Base-by-base conservation (phyloP, 495 filamentous ascomycete genomes). In the Penicillium dipodomyicola region DNA sequence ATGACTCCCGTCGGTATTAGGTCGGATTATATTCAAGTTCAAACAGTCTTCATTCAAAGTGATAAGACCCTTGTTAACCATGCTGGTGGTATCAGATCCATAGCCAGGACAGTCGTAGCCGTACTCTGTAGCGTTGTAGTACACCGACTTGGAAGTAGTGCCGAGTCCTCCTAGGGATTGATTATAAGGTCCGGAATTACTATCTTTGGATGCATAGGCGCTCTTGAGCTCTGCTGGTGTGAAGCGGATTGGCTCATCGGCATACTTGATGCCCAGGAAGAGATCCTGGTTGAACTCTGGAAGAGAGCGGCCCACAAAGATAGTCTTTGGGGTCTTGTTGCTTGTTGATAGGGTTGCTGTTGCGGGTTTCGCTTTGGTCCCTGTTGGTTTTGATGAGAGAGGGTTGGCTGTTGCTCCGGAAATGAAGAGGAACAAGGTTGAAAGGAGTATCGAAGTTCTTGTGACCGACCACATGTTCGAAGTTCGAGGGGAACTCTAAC, bases 1-100 rank as follows among this genome's bases (percentile, higher is more conserved):
- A 14, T n/a, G 2, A 15, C 8, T 5, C 6, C 80, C 74, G 15
- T 66, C 68, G 1, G 67, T 62, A 35, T 60, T 73, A 46, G 69
- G 85, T 15, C 84, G 78, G 32, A 85, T 71, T 10, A 90, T 73
- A 59, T 87, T 88, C 50, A 89, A 62, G 55, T 80, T 87, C 19
- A 87, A 68, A 59, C 87, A 90, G 67, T 90, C 76, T 59, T 90
- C 86, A 49, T 68, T 75, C 51, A 67, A 41, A 33, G 52, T 40
- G 23, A 67, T 62, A n/a, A 67, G 48, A 1, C 72, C 69, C 42
- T 39, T 47, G 3, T 64, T 47, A 4, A 71, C 60, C 4, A 72
- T 27, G 1, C 49, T 63, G 6, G 58, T 65, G 17, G 65, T 63
- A 41, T 74, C 69, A 8, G 67, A 71, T 27, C 71, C 71, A 51